Percentiles rank a stretch among this genome's conserved stretches.
Evolutionary conservation across 371 early-diverging fungal species (phyloP).

Genomic region (Apophysomyces ossiformis): DNA sequence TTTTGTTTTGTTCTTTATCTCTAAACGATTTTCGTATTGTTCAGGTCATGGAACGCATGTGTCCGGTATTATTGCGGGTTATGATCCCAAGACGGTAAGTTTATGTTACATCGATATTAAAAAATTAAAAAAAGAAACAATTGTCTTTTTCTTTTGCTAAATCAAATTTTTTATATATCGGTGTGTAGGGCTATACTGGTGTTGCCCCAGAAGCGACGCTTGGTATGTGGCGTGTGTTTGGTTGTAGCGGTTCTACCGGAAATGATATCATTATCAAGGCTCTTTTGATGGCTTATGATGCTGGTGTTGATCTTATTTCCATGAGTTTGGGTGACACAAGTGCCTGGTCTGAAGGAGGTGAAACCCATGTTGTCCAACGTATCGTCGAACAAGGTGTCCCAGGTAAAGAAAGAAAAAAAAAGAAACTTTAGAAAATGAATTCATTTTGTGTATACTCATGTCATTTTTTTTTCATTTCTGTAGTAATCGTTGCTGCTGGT

Average conservation of each 20-base stretch:
- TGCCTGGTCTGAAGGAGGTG: slow-evolving; percentile 53
- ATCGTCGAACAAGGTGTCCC: slow-evolving; percentile 38
- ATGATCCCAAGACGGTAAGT: slow-evolving; percentile 43
- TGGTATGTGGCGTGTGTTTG: slow-evolving; percentile 57
- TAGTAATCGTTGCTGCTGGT: slow-evolving; percentile 58
- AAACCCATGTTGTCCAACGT: slow-evolving; percentile 44
- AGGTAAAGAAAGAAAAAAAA: slow-evolving; percentile 14
- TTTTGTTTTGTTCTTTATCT: no score
- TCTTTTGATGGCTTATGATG: slow-evolving; percentile 61
- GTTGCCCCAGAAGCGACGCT: slow-evolving; percentile 65
- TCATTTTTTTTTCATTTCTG: background rate
- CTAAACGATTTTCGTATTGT: no score
- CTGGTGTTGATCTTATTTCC: slow-evolving; percentile 61
- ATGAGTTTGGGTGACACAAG: slow-evolving; percentile 69
- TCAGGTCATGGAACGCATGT: slow-evolving; percentile 71
- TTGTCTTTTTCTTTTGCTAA: background rate
- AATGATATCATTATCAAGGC: slow-evolving; percentile 67
- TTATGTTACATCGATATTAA: background rate
- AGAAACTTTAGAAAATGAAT: background rate
- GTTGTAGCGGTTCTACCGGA: slow-evolving; percentile 59
- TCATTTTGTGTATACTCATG: background rate
- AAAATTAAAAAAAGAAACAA: background rate
- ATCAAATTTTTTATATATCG: no score
- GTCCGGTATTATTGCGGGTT: slow-evolving; percentile 70
- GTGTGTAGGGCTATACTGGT: slow-evolving; percentile 52